Conservation (phyloP, 2,329 filamentous ascomycete species). For the Stachybotrys chartarum region DNA sequence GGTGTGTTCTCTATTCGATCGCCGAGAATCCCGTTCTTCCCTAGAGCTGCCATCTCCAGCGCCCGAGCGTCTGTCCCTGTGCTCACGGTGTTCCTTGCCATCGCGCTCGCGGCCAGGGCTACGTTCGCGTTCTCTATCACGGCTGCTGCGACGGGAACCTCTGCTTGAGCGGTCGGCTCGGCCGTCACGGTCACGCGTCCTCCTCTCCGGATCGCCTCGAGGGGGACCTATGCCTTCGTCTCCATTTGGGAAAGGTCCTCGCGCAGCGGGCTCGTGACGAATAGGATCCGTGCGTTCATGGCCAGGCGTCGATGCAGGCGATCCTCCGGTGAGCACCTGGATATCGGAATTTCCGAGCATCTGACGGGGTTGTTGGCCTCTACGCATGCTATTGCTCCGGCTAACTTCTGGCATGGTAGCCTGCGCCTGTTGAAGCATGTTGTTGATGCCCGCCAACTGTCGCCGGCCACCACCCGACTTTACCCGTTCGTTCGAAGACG, state of each 20-base stretch:
- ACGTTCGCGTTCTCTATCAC: constrained; percentile 43
- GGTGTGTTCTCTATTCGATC: constrained; percentile 17
- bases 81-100: constrained; percentile 35
- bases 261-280: constrained; percentile 27
- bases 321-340: constrained; percentile 48
- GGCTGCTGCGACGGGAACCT: constrained; percentile 40
- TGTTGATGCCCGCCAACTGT: constrained; percentile 54
- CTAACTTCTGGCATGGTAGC: constrained; percentile 29
- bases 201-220: constrained; percentile 32
- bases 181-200: constrained; percentile 34
- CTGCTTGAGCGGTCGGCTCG: constrained; percentile 31
- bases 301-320: constrained; percentile 39
- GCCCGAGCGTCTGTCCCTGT: constrained; percentile 35
- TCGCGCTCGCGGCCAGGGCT: constrained; percentile 40
- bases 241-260: constrained; percentile 20
- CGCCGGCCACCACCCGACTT: constrained; percentile 35
- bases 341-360: constrained; percentile 47
- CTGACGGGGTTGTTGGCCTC: constrained; percentile 26
- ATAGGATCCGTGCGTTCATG: constrained; percentile 41
- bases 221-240: constrained; percentile 16
- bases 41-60: constrained; percentile 18
- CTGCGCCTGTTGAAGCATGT: constrained; percentile 45
- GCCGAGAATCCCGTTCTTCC: constrained; percentile 26
- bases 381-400: constrained; percentile 25
- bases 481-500: constrained; percentile 27